Evolutionary conservation across 2,329 filamentous ascomycete genomes (phyloP), one percentile per base, ranked within the genome.

Genomic region (Rugonectria rugulosa): DNA sequence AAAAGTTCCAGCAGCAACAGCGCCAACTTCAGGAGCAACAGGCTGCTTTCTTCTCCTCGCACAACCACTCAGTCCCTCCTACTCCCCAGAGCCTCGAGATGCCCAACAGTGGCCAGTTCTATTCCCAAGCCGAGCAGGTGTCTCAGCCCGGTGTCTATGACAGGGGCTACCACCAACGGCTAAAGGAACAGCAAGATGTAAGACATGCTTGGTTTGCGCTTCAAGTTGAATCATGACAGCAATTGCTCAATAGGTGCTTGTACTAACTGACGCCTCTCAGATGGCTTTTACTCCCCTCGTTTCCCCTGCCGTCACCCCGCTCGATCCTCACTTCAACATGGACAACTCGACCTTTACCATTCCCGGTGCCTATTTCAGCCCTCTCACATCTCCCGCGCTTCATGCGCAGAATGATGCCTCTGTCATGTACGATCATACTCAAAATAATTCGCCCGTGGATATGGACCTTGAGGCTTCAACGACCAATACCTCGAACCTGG

Each of bases 11-110:
- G 24, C 81, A 86, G 61, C 83, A 87, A 67, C 82, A 84, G 62
- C 78, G 81, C 49, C 82, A 84, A 59, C 68, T 84, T 14, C 79
- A 83, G 46, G 83, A 88, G 66, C 83, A 87, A 58, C 81, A 79
- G 40, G 78, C 73, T 11, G 81, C 80, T 50, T 84, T 81, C 67
- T 87, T 82, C 66, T 71, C 76, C 8, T 81, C 74, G 51, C 81
- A 83, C 56, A 81, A 80, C 59, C 79, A 82, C 56, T 86, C 89
- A 47, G 84, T 92, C 7, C 91, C 91, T 6, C 90, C 90, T 3
- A 95, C 91, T 12, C 91, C 91, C 0, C 91, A 90, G 70, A 94
- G 91, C 70, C 81, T 92, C 21, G 90, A 94, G 68, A 84, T 94
- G 74, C 83, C 77, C 68, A 84, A 76, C 61, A 82, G 68, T 48